Conservation (phyloP, 148 eudicot species). For the Chenopodium berlandieri region DNA sequence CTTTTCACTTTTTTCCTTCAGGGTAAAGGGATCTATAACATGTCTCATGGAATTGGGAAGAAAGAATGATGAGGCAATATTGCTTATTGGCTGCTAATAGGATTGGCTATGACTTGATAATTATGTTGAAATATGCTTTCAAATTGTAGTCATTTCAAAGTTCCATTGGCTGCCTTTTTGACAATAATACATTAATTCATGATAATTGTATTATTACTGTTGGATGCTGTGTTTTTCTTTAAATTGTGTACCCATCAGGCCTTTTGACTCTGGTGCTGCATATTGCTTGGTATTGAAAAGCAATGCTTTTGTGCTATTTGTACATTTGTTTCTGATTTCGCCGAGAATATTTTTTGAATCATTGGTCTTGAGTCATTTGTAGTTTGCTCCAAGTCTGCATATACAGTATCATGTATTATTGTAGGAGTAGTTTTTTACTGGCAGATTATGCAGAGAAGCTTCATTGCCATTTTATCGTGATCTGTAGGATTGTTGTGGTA, state of each 20-base stretch:
- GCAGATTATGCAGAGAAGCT: too few species aligned
- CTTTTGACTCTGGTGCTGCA: neutral
- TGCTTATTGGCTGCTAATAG: neutral
- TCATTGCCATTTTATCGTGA: too few species aligned
- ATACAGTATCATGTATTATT: too few species aligned
- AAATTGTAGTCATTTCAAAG: neutral
- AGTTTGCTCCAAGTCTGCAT: neutral
- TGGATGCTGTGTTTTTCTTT: neutral
- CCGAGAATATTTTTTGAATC: neutral
- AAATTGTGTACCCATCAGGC: neutral
- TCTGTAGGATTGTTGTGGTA: too few species aligned
- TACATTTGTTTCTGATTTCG: neutral
- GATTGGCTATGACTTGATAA: neutral
- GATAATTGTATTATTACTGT: neutral
- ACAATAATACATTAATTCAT: neutral
- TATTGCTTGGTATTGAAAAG: neutral
- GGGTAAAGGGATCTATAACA: constrained; percentile 80
- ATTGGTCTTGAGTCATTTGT: neutral
- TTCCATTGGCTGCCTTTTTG: neutral
- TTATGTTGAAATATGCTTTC: neutral
- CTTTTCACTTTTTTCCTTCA: constrained; percentile 19
- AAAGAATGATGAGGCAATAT: constrained; percentile 51
- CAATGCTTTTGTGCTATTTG: neutral
- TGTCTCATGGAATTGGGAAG: constrained; percentile 95
- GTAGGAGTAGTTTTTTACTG: too few species aligned